Base-by-base conservation (phyloP, 2,329 filamentous ascomycete species). In the Cercospora citrullina region DNA sequence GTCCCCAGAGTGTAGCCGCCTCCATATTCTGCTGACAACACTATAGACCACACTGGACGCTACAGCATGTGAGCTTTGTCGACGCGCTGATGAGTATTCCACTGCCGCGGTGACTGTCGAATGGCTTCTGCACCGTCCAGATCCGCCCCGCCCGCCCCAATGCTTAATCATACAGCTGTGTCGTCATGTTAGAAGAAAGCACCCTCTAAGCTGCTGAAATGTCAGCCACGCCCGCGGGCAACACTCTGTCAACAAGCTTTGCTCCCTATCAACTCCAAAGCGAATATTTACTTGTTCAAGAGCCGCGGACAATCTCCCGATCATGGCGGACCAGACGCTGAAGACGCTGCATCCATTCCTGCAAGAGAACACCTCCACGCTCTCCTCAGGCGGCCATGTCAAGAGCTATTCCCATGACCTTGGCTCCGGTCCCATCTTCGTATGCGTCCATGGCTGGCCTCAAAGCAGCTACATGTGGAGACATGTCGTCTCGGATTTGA, bases 361-460 rank as follows among this genome's bases (percentile, higher is more conserved):
- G 9, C 65, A 75, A 48, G 70, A 75, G 51, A 73, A 75, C 59
- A 66, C 72, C 65, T 74, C 73, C 28, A 66, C 71, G 42, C 69
- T 74, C 39, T 72, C 73, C 1, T 75, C 75, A 2, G 76, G 75
- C 14, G 74, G 75, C 53, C 77, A 69, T 0, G 68, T 80, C n/a
- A 70, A 74, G 58, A 77, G 75, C 69, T 79, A 75, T 71, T 73
- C 71, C 23, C 75, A 76, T 64, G 77, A 79, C 62, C 71, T 69
- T 36, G 77, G 76, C 48, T 72, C 73, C 0, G 77, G 77, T 8
- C 72, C 75, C n/a, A 72, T 84, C 51, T 68, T 84, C 12, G 80
- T 55, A 72, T 83, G 39, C n/a, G 77, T 84, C 36, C 82, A 84
- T 72, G 82, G 82, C 59, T 84, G 82, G 71, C 83, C 82, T 4